Percentiles rank a stretch among this genome's conserved stretches.
phyloP scores from a whole-genome alignment of 257 asterid genomes.

The Ehretia macrophylla region DNA sequence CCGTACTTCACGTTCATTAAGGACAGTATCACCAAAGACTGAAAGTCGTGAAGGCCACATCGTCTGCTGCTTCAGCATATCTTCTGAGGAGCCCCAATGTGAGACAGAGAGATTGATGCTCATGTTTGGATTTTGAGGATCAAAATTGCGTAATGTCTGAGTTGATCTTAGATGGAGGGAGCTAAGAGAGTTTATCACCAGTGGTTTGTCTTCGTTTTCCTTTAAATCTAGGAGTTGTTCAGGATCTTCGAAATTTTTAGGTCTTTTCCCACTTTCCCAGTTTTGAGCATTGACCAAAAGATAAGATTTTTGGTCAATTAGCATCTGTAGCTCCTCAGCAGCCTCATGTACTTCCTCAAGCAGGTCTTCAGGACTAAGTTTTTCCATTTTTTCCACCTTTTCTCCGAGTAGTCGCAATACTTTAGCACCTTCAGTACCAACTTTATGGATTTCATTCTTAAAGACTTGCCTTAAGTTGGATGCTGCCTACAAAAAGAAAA shows the following conservation, averaged over 20 bases:
- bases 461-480: conserved; percentile 68
- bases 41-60: conserved; percentile 97
- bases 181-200: conserved; percentile 48
- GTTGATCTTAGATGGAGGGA: conserved; percentile 43
- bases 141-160: conserved; percentile 31
- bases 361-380: conserved; percentile 50
- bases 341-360: conserved; percentile 81
- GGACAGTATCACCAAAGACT: conserved; percentile 52
- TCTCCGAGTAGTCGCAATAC: conserved; percentile 67
- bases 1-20: conserved; percentile 78
- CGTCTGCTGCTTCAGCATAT: conserved; percentile 49
- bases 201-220: conserved; percentile 51
- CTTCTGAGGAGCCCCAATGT: conserved; percentile 73
- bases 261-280: conserved; percentile 64
- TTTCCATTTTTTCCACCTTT: conserved; percentile 93
- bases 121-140: conserved; percentile 33
- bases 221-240: conserved; percentile 62
- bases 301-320: conserved; percentile 83
- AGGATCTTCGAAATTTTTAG: conserved; percentile 48
- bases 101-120: conserved; percentile 43
- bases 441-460: conserved; percentile 62
- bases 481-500: conserved; percentile 51
- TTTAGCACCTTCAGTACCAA: conserved; percentile 82
- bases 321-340: conserved; percentile 81
- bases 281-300: conserved; percentile 75